Evolutionary conservation across 495 filamentous ascomycete species (phyloP), one percentile per base, ranked within the genome.

Genomic region (Pseudotulostoma volvatum): DNA sequence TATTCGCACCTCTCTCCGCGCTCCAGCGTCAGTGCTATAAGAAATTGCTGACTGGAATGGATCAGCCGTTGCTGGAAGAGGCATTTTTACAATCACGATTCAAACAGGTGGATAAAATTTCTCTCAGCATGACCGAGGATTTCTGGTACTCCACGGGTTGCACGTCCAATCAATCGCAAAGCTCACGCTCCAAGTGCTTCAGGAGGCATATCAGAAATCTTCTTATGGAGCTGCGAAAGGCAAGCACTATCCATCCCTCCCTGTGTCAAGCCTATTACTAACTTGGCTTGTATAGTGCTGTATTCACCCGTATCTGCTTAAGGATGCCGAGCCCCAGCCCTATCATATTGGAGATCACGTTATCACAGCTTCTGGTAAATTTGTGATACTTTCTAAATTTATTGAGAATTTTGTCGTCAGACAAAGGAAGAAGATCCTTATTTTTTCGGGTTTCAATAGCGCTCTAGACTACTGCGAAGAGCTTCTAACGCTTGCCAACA

Each of bases 1-100:
- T 81, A 4, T 76, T 69, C 21, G 67, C 77, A 0, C 76, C 76
- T 0, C 53, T 80, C 1, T 69, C 71, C 0, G 70, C 73, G 0
- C 66, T 77, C 58, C 76, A 81, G 44, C 49, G 63, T 3, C 70
- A 68, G 17, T 78, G 72, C 68, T 81, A 81, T 35, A 60, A 59
- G 21, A 59, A 70, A 3, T 56, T 78, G 14, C 53, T 81, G 13
- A 80, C 76, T 0, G 65, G 70, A 4, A 53, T 66, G 0, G 69
- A 70, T 37, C 57, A 68, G 8, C n/a, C 30, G 0, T n/a, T n/a
- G n/a, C n/a, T n/a, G n/a, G n/a, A n/a, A n/a, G n/a, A n/a, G n/a
- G n/a, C n/a, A n/a, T n/a, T n/a, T n/a, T n/a, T n/a, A n/a, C n/a
- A n/a, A n/a, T n/a, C n/a, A n/a, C n/a, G n/a, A n/a, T n/a, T n/a